A percentile compares a stretch with the other conserved stretches of the same genome.
Evolutionary conservation across 495 filamentous ascomycete species (phyloP).

Genomic region (Penicillium bialowiezense): DNA sequence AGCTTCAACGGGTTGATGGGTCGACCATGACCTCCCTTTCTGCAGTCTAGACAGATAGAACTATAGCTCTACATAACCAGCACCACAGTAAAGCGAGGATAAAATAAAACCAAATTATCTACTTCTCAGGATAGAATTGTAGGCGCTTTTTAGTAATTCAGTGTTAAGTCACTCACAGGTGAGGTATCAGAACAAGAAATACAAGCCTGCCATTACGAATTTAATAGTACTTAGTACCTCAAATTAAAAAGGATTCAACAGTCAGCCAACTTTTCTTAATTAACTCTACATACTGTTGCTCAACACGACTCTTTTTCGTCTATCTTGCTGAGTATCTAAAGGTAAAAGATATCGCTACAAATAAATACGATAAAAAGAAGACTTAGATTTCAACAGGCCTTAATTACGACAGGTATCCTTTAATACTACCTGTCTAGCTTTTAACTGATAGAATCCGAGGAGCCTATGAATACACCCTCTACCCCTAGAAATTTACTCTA

Average conservation of each 20-base stretch:
- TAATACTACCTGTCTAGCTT: not conserved
- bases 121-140: not conserved
- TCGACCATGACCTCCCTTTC: slow-evolving; percentile 6
- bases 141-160: not conserved
- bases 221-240: not conserved
- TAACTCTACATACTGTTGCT: not conserved
- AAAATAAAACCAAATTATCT: not conserved
- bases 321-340: not conserved
- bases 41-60: slow-evolving; percentile 2
- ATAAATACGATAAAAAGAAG: not conserved
- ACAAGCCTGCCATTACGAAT: not conserved
- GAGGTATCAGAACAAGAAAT: not conserved
- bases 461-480: not conserved
- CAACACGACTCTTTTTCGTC: not conserved
- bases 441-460: not conserved
- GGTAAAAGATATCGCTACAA: not conserved
- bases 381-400: not conserved
- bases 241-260: not conserved
- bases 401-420: not conserved
- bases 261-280: not conserved
- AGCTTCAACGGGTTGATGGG: slow-evolving; percentile 9
- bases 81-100: not conserved
- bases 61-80: not conserved
- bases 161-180: not conserved
- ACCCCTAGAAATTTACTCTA: not conserved